Base-by-base conservation (phyloP, 2,329 filamentous ascomycete genomes). In the Paracamarosporium sp. region DNA sequence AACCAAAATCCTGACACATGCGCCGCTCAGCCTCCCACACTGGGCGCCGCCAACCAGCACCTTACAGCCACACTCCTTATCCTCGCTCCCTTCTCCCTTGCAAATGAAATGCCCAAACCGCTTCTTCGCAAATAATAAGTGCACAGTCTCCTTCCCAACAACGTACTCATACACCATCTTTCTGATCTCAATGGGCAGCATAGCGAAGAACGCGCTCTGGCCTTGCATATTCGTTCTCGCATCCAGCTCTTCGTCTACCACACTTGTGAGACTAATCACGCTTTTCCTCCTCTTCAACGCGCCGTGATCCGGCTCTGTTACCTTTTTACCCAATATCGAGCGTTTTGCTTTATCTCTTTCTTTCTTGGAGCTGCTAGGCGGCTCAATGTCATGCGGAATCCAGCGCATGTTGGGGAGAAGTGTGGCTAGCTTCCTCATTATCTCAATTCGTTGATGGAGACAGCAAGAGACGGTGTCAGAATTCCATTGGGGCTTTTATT, bases 51-150 rank as follows among this genome's bases (percentile, higher is more conserved):
- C 67, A 1, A 73, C 68, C 0, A 76, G 55, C 5, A 76, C 66
- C 22, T 63, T 66, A 63, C 72, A 75, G 12, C 40, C 51, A 50
- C 71, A 75, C 38, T 69, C 59, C 43, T 31, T 36, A 45, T 53
- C 43, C 12, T 57, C 59, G 15, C 17, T 17, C 45, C 22, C 20
- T 28, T 24, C 61, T 55, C 20, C 67, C 63, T 51, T 31, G 36
- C 74, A 76, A 4, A 75, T 38, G 56, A 74, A 75, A 62, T 76
- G 72, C 5, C 67, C 65, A 48, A 73, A 72, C 28, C 61, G 56
- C 54, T 60, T 68, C 64, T 69, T 72, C 33, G 64, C 60, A 1
- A 74, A 43, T 1, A 68, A 72, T 27, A 76, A 57, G 60, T 76
- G 74, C 36, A 76, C 64, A 0, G 60, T 67, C 55, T 71, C 67